phyloP scores from a whole-genome alignment of 129 eudicot genomes.

The Cynara cardunculus region DNA sequence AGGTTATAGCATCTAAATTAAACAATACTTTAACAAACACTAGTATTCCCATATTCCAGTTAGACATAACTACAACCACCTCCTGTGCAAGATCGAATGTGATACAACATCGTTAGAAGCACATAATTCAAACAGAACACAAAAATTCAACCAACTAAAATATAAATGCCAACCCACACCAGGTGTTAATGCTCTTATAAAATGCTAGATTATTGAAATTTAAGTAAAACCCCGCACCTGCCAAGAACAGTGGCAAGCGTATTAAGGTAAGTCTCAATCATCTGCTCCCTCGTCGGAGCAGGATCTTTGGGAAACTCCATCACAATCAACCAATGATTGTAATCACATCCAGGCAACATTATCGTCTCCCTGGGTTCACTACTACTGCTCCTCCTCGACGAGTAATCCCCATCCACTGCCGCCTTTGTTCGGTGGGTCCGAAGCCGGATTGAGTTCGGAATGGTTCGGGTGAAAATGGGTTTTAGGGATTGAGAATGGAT shows the following conservation, averaged over 20 bases:
- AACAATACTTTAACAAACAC: not conserved
- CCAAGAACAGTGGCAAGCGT: slow-evolving; percentile 94
- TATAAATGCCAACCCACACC: not conserved
- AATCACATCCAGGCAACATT: slow-evolving; percentile 98
- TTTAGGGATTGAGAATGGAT: slow-evolving; percentile 24
- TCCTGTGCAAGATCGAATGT: slow-evolving; percentile 1
- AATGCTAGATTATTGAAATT: not conserved
- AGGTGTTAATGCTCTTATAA: not conserved
- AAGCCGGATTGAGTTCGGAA: slow-evolving; percentile 15
- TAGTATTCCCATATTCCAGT: not conserved
- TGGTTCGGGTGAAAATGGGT: slow-evolving; percentile 26
- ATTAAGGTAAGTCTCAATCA: slow-evolving; percentile 89
- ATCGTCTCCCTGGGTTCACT: slow-evolving; percentile 82
- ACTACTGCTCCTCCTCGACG: slow-evolving; percentile 54
- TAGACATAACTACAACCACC: slow-evolving; percentile 7
- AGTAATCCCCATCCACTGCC: slow-evolving; percentile 50
- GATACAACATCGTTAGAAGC: not conserved
- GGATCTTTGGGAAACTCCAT: slow-evolving; percentile 98
- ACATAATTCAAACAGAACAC: not conserved
- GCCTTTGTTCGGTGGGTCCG: slow-evolving; percentile 36
- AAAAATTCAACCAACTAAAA: not conserved
- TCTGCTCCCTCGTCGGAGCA: slow-evolving; percentile 80
- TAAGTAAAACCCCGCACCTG: slow-evolving; percentile 38
- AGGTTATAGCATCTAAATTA: not conserved
- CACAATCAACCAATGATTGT: slow-evolving; percentile 89